Base-by-base conservation (phyloP, 805 yeast species). In the Hanseniaspora occidentalis region DNA sequence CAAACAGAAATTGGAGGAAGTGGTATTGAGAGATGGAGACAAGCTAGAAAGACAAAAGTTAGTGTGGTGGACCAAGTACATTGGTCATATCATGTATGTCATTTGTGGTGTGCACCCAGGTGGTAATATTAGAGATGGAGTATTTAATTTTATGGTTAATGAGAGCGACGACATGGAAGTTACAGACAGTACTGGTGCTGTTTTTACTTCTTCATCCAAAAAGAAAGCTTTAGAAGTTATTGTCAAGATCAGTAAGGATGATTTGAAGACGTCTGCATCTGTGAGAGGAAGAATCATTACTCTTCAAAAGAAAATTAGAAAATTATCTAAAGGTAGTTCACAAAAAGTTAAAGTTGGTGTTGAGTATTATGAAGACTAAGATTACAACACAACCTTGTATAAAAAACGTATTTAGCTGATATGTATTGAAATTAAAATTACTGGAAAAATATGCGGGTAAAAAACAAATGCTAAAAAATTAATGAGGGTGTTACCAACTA, bases 101-200 rank as follows among this genome's bases (percentile, higher is more conserved):
- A 73, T 80, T 35, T 81, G 88, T 56, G 85, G 85, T 55, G 79
- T 81, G 40, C 82, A 77, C 55, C 89, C 89, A 5, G 86, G 86
- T 43, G 89, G 88, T 17, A 77, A 76, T 51, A 77, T 80, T 22
- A 67, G 82, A 48, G 80, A 75, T 24, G 75, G 75, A 20, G 69
- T 70, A 13, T 70, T 68, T 52, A 64, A 62, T 43, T 74, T 69
- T 59, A 65, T 64, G 37, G 53, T 62, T 36, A 49, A 52, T 14
- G 56, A 56, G 23, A 52, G 49, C 24, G 53, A 49, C 23, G 57
- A 51, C 21, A 54, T 54, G 34, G 56, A 57, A n/a, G 33, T 43
- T n/a, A 17, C 40, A 20, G 39, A 43, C 40, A n/a, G 36, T 10
- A 38, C 27, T 6, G 48, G 36, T 5, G 44, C 25, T 18, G 23